These are phyloP conservation scores for Ricinus communis DNA, from an alignment of 345 rosid species.

Conservation along the genomic window DNA sequence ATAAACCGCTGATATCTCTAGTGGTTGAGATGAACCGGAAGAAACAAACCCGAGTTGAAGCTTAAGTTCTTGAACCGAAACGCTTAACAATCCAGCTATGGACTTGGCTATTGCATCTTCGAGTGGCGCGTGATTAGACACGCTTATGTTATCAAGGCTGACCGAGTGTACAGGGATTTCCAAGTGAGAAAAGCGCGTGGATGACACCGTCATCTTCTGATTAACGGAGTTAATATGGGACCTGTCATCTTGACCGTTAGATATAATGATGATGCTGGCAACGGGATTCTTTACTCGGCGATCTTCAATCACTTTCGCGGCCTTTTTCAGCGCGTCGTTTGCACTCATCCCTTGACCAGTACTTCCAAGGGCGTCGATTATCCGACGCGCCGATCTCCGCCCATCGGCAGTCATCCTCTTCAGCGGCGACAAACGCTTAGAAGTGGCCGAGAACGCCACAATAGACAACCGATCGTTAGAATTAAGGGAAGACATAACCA, in stretches of 20 bases:
- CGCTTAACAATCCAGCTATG: constrained; percentile 43
- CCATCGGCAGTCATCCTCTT: constrained; percentile 73
- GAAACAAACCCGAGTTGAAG: constrained; percentile 54
- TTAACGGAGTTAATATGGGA: constrained; percentile 30
- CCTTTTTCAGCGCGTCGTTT: constrained; percentile 81
- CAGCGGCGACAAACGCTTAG: constrained; percentile 68
- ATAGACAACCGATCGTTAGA: constrained; percentile 75
- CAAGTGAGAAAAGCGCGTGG: constrained; percentile 56
- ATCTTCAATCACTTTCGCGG: constrained; percentile 81
- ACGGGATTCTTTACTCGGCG: constrained; percentile 72
- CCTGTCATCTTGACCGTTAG: constrained; percentile 54
- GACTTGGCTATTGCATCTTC: constrained; percentile 51
- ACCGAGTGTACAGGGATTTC: constrained; percentile 63
- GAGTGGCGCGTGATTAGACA: constrained; percentile 30
- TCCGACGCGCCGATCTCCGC: constrained; percentile 59
- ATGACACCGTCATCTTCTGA: constrained; percentile 39
- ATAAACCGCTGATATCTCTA: constrained; percentile 62
- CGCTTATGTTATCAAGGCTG: constrained; percentile 38
- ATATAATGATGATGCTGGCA: constrained; percentile 53
- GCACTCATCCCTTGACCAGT: constrained; percentile 59
- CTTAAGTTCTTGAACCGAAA: constrained; percentile 62
- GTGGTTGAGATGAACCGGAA: constrained; percentile 63
- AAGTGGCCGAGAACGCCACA: constrained; percentile 66
- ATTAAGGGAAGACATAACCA: constrained; percentile 52
- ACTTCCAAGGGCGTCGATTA: constrained; percentile 58